A percentile compares a stretch with the other conserved stretches of the same genome.
phyloP scores from a whole-genome alignment of 2,329 filamentous ascomycete genomes.

The Beauveria brongniartii region DNA sequence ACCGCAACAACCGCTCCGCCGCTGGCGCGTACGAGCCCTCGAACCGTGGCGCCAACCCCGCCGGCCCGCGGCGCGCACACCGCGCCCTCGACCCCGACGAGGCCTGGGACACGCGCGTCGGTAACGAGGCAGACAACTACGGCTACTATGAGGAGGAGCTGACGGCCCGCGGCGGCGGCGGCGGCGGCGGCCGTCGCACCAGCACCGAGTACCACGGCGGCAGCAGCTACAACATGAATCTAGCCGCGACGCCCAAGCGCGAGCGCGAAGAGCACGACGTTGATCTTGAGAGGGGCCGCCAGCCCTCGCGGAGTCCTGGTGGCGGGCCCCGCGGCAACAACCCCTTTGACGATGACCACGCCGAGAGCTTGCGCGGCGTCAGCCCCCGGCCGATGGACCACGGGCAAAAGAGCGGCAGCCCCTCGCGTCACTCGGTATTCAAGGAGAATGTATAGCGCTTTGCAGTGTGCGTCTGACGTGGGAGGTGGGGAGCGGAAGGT shows the following conservation, averaged over 20 bases:
- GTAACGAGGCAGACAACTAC: slow-evolving; percentile 60
- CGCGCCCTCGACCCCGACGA: slow-evolving; percentile 72
- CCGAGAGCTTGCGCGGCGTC: slow-evolving; percentile 59
- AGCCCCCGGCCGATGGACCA: slow-evolving; percentile 67
- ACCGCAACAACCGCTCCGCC: slow-evolving; percentile 57
- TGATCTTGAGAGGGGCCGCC: slow-evolving; percentile 30
- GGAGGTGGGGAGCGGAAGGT: slow-evolving; percentile 7
- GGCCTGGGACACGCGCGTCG: slow-evolving; percentile 76
- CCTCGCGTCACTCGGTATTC: slow-evolving; percentile 51
- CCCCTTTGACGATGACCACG: slow-evolving; percentile 61
- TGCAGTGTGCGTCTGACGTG: not conserved
- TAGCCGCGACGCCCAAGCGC: slow-evolving; percentile 29
- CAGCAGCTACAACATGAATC: slow-evolving; percentile 41
- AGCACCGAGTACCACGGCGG: slow-evolving; percentile 27
- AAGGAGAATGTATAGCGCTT: slow-evolving; percentile 54
- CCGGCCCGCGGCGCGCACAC: slow-evolving; percentile 47
- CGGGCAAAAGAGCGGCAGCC: slow-evolving; percentile 22
- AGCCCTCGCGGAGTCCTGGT: slow-evolving; percentile 32
- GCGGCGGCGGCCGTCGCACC: slow-evolving; percentile 16
- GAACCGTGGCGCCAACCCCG: slow-evolving; percentile 26
- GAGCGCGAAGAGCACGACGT: slow-evolving; percentile 21
- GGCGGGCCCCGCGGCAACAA: slow-evolving; percentile 36
- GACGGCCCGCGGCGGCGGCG: slow-evolving; percentile 15
- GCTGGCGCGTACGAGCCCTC: slow-evolving; percentile 62
- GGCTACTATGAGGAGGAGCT: slow-evolving; percentile 68